A percentile compares a stretch with the other conserved stretches of the same genome.
These are phyloP conservation scores for Pseudophaeomoniella oleicola DNA, from an alignment of 2,329 filamentous ascomycete genomes.

Conservation along the genomic window DNA sequence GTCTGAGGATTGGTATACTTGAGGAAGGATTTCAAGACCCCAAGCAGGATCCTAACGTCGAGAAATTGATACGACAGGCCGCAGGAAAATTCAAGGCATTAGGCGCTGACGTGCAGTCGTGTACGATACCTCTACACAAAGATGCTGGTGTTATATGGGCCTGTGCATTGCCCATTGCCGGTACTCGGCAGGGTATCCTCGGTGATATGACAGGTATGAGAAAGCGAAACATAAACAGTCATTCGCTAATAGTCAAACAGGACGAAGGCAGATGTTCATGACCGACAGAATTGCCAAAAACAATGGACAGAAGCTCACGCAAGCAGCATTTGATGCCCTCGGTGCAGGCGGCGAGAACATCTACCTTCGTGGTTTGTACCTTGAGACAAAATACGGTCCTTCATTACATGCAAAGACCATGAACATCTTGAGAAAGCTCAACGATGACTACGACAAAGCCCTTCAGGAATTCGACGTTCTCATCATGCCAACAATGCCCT, in stretches of 20 bases:
- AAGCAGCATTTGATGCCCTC: constrained; percentile 2
- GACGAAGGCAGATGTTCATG: constrained; percentile 1
- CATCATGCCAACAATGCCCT: constrained; percentile 2
- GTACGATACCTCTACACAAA: constrained; percentile 1
- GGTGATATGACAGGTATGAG: neutral
- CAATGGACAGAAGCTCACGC: neutral
- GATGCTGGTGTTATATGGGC: constrained; percentile 3
- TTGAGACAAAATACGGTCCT: constrained; percentile 3
- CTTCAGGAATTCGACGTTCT: constrained; percentile 1
- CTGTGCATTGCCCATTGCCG: neutral
- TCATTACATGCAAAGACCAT: constrained; percentile 1
- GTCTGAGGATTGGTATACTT: constrained; percentile 24
- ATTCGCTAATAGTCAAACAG: constrained; percentile 1
- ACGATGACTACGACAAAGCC: constrained; percentile 1
- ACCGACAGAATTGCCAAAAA: neutral
- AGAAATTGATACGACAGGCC: neutral
- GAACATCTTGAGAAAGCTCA: constrained; percentile 3
- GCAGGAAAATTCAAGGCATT: constrained; percentile 1
- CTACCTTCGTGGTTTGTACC: constrained; percentile 3
- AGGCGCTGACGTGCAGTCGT: constrained; percentile 1
- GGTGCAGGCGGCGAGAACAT: constrained; percentile 2
- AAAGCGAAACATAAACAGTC: neutral
- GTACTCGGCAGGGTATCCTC: constrained; percentile 1
- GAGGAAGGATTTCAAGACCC: constrained; percentile 30
- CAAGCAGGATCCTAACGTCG: constrained; percentile 18